Evolutionary conservation across 1,284 basidiomycete genomes (phyloP), one percentile per base, ranked within the genome.

Genomic region (Malassezia caprae): DNA sequence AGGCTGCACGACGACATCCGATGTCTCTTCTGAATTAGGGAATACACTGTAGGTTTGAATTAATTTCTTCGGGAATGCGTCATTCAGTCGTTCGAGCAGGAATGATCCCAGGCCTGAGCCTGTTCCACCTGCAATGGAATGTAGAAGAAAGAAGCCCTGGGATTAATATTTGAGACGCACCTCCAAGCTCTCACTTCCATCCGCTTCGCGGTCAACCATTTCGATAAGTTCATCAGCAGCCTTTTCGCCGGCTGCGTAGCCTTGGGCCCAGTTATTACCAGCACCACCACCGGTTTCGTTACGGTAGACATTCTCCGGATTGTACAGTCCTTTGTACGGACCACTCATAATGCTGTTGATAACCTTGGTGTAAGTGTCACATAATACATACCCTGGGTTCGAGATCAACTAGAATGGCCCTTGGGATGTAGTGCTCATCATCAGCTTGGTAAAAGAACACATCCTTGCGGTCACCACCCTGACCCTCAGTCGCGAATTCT

Each of bases 381-480:
- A 43, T 6, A 13, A 15, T 8, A 39, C 85, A 71, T 72, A 93
- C 93, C 74, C 94, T 80, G 43, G 94, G 94, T 75, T 99, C 94
- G n/a, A 96, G 81, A 77, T 99, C 94, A 53, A 98, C 85, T 23
- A 98, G 81, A 60, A 98, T 93, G 4, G 94, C 89, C 51, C 94
- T 82, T 8, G 94, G 94, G 64, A 98, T 91, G 76, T 98, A 99
- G 72, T 96, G 93, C 75, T 98, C 94, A 74, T 99, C 94, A 76
- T 99, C 94, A 11, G 94, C 94, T 76, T 98, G 94, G 76, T 99
- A 99, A 78, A 99, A 99, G 78, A 99, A 99, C 39, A 96, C 93
- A 77, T 99, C 94, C 73, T 98, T 99, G 65, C 94, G 81, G 76
- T 98, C 94, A 19, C 67, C 70, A 1, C 65, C 69, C 13, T 58